These are phyloP conservation scores for Tanozyma kutaoensis DNA, from an alignment of 805 yeast species.

Conservation along the genomic window DNA sequence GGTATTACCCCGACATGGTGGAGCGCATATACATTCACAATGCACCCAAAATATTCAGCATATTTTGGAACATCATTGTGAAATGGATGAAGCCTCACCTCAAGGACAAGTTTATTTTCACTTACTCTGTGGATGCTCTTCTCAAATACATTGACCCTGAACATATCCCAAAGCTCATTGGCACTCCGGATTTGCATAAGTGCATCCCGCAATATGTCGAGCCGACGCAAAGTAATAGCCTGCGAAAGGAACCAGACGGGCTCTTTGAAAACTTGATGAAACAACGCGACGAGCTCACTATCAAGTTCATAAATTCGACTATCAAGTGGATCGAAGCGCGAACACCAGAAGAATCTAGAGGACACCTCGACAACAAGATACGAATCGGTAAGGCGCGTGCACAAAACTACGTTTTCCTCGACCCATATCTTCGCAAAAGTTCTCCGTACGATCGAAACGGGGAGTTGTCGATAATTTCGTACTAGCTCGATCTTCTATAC, in stretches of 20 bases:
- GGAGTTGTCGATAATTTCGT: conserved; percentile 1
- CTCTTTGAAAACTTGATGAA: conserved; percentile 1
- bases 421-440: conserved; percentile 4
- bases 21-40: conserved; percentile 4
- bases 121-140: conserved; percentile 1
- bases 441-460: conserved; percentile 5
- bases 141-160: conserved; percentile 2
- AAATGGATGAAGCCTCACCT: conserved; percentile 4
- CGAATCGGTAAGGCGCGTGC: conserved; percentile 2
- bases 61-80: conserved; percentile 5
- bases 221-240: conserved; percentile 2
- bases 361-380: conserved; percentile 2
- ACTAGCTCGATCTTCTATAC: too few relatives aligned
- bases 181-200: conserved; percentile 4
- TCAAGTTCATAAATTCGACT: conserved; percentile 4
- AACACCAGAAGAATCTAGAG: conserved; percentile 1
- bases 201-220: conserved; percentile 2
- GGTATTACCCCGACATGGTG: conserved; percentile 4
- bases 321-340: conserved; percentile 5
- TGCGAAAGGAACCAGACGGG: conserved; percentile 3
- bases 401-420: conserved; percentile 3
- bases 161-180: conserved; percentile 3
- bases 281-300: conserved; percentile 4
- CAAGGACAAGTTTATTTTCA: conserved; percentile 3
- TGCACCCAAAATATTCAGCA: conserved; percentile 3